Evolutionary conservation across 768 basidiomycete species (phyloP), one percentile per base, ranked within the genome.

Genomic region (Dentipellis sp.): DNA sequence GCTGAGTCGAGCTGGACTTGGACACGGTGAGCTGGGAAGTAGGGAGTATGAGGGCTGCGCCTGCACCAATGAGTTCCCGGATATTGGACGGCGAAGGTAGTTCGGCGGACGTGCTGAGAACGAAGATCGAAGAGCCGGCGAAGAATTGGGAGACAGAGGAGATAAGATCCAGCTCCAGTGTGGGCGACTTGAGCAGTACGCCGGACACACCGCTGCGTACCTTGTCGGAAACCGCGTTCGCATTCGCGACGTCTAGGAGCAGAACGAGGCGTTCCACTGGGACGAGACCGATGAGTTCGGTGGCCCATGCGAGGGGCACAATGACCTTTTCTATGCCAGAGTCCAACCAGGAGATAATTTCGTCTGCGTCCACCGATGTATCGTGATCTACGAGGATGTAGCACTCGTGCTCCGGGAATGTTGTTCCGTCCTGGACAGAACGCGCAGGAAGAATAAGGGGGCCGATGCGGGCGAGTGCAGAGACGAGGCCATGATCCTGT

Each of bases 241-340:
- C 81, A 60, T 82, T 86, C 55, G 75, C 81, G 34, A 83, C 83
- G 60, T 89, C 88, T 56, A 94, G 77, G 29, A 90, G 77, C 52
- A 97, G 78, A 46, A 90, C 67, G 54, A 97, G 72, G 16, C 93
- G 79, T 19, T 88, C 78, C 2, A 82, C 69, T 2, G 91, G 88
- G 29, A 95, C 71, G 29, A 73, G 60, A n/a, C 78, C 82, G 47
- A 88, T 80, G 48, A 88, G 74, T 50, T 80, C 81, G 66, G 82
- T 83, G 34, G 79, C 86, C 63, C 76, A 76, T n/a, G 81, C 69
- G 45, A 82, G 76, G 17, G 85, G 78, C 0, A 93, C 76, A 39
- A 97, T 83, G 64, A 93, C 76, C 69, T 90, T 94, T 62, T 85
- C 79, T 2, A 84, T 81, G 21, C 94, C 93, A 19, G 73, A 72